These are phyloP conservation scores for Phytomonas sp. DNA, from an alignment of 208 protist genomes.

Conservation along the genomic window DNA sequence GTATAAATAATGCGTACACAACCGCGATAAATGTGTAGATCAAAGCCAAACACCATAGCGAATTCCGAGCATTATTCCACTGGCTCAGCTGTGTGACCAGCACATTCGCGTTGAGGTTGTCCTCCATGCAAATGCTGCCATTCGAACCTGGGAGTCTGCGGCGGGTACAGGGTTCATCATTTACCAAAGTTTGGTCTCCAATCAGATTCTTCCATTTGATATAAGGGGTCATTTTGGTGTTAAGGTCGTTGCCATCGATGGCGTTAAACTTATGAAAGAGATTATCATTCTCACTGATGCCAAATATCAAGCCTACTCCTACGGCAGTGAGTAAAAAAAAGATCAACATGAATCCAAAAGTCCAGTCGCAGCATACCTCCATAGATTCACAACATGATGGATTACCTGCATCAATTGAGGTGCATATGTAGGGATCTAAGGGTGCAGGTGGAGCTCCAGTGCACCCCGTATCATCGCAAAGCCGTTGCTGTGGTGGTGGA, in stretches of 20 bases:
- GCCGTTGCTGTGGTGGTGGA: conserved; percentile 7
- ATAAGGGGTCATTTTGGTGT: conserved; percentile 25
- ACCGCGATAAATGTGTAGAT: conserved; percentile 47
- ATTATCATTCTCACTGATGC: conserved; percentile 32
- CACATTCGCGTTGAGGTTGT: conserved; percentile 44
- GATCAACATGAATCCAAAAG: conserved; percentile 44
- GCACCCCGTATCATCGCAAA: conserved; percentile 3
- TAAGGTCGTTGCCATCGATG: conserved; percentile 21
- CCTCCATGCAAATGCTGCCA: conserved; percentile 50
- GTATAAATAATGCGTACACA: conserved; percentile 44
- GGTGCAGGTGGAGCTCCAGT: conserved; percentile 27
- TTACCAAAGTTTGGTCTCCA: neutral
- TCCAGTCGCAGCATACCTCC: conserved; percentile 58
- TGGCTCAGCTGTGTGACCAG: conserved; percentile 53
- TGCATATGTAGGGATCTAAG: conserved; percentile 52
- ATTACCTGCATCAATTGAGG: conserved; percentile 19
- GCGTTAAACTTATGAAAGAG: conserved; percentile 44
- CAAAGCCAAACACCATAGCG: conserved; percentile 67
- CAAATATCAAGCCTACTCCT: conserved; percentile 44
- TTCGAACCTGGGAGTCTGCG: conserved; percentile 34
- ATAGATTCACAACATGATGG: conserved; percentile 30
- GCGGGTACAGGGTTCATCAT: conserved; percentile 17
- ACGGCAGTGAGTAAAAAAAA: conserved; percentile 38
- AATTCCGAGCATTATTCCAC: conserved; percentile 55
- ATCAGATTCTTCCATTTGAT: conserved; percentile 13